Conservation (phyloP, 2,329 filamentous ascomycete species). For the Colletotrichum sp. region DNA sequence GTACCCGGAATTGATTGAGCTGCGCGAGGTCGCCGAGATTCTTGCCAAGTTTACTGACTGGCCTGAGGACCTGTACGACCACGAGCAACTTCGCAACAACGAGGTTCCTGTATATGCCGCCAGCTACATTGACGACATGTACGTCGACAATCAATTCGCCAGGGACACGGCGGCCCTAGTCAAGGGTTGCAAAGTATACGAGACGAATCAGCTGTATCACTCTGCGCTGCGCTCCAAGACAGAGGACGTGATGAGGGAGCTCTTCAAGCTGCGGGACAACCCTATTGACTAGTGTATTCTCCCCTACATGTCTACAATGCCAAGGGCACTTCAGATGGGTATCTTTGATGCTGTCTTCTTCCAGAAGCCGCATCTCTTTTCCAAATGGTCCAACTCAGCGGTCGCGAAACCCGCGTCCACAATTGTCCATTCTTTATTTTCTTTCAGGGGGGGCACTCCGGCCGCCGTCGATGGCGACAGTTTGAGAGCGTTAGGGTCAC, state of each 20-base stretch:
- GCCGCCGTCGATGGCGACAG: constrained; percentile 47
- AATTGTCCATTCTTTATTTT: constrained; percentile 56
- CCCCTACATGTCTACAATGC: not conserved
- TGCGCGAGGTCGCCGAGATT: constrained; percentile 72
- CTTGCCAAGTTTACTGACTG: constrained; percentile 74
- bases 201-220: constrained; percentile 89
- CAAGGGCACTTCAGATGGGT: constrained; percentile 40
- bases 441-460: constrained; percentile 48
- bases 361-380: constrained; percentile 60
- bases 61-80: constrained; percentile 76
- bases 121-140: constrained; percentile 88
- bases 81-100: constrained; percentile 74
- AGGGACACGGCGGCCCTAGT: constrained; percentile 77
- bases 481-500: constrained; percentile 63
- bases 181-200: constrained; percentile 77
- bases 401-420: constrained; percentile 47
- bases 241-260: constrained; percentile 76
- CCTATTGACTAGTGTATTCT: constrained; percentile 51
- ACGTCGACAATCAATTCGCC: constrained; percentile 80
- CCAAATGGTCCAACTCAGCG: constrained; percentile 40
- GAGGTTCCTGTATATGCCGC: constrained; percentile 86
- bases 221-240: constrained; percentile 76
- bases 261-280: constrained; percentile 80
- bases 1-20: constrained; percentile 74
- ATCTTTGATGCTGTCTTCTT: constrained; percentile 47